Base-by-base conservation (phyloP, 2,329 filamentous ascomycete genomes). In the Fusarium odoratissimum region DNA sequence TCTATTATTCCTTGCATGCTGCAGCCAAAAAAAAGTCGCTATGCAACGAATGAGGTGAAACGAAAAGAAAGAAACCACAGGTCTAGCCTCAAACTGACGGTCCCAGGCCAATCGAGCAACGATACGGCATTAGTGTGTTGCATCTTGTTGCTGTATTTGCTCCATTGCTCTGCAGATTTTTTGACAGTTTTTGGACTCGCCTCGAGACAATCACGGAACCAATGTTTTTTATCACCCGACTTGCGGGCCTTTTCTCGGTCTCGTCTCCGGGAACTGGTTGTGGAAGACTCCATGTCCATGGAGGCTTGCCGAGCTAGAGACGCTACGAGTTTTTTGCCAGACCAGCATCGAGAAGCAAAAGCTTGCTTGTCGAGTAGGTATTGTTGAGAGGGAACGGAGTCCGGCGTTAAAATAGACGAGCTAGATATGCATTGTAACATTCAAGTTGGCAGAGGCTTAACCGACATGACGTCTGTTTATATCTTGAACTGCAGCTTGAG, bases 1-100 rank as follows among this genome's bases (percentile, higher is more conserved):
- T 41, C 13, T 23, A 44, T 45, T 67, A 72, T 77, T 76, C 65
- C 75, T 72, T 77, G 73, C 74, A 76, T 76, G 60, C 69, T 72
- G 71, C 72, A 75, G 61, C 64, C 69, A 45, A 45, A 60, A 45
- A 45, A 60, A 40, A 60, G 45, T 48, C 40, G 31, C 48, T 72
- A 58, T 66, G 64, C 69, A 45, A 61, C 67, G 63, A 74, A 68
- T 68, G 25, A 60, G 38, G 49, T 40, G 62, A 63, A 51, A 59
- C 60, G 67, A 45, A 64, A 71, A 55, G 30, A 37, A 71, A 64
- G 54, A 37, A 56, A 41, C 58, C 37, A 57, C 69, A 46, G 25
- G 37, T 17, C 48, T 67, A 60, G 61, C 30, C 57, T 67, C 31
- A n/a, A 69, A 58, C 21, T 25, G 30, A 51, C 17, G n/a, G 51